These are phyloP conservation scores for Cercospora zeina DNA, from an alignment of 2,329 filamentous ascomycete genomes.

Conservation along the genomic window DNA sequence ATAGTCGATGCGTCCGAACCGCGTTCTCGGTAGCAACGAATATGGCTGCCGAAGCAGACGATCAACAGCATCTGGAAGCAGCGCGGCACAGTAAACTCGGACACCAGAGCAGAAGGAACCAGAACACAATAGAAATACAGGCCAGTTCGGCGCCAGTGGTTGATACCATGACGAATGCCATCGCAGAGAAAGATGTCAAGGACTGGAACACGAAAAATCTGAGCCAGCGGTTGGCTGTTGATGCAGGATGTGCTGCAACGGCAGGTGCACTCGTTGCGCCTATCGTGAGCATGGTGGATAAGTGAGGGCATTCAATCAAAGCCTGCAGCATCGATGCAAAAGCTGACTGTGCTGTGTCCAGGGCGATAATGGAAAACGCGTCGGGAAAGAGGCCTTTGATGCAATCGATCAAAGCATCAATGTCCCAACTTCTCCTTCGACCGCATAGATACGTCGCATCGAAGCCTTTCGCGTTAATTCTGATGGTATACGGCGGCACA, in stretches of 20 bases:
- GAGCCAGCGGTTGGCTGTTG: constrained; percentile 64
- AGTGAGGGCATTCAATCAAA: constrained; percentile 52
- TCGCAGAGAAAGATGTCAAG: constrained; percentile 17
- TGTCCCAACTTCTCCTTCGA: constrained; percentile 57
- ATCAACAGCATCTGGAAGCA: constrained; percentile 22
- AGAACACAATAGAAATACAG: constrained; percentile 2
- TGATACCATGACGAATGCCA: constrained; percentile 11
- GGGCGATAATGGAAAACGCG: constrained; percentile 80
- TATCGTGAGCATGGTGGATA: constrained; percentile 82
- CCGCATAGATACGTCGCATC: constrained; percentile 64
- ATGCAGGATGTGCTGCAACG: constrained; percentile 66
- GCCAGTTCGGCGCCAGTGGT: constrained; percentile 16
- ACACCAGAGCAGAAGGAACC: background rate
- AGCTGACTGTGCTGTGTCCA: constrained; percentile 37
- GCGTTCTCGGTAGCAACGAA: constrained; percentile 26
- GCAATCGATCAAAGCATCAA: constrained; percentile 60
- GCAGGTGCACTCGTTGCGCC: constrained; percentile 79
- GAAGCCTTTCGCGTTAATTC: constrained; percentile 67
- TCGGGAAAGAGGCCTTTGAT: constrained; percentile 64
- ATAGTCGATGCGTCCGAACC: constrained; percentile 17
- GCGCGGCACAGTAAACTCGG: constrained; percentile 11
- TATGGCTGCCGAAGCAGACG: constrained; percentile 27
- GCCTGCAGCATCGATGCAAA: background rate
- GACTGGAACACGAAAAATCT: constrained; percentile 77
- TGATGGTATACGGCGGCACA: constrained; percentile 76